Evolutionary conservation across 495 filamentous ascomycete genomes (phyloP), one percentile per base, ranked within the genome.

Genomic region (Neurospora sp.): DNA sequence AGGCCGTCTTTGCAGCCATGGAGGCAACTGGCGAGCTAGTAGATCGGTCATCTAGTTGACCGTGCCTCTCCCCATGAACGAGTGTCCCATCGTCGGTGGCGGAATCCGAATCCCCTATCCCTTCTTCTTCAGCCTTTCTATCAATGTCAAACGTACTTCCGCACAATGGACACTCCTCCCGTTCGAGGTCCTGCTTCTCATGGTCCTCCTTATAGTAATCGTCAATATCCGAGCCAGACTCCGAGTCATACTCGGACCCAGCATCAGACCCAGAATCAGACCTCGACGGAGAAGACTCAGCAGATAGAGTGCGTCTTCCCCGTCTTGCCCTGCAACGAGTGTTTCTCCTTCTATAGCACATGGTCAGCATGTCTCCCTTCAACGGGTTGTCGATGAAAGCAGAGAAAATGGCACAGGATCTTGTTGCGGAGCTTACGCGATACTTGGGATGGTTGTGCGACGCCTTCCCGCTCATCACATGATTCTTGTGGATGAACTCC

Each of bases 301-400:
- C 93, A 97, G 71, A 94, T 85, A 41, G 88, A 90, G 80, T 96
- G 93, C 14, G 93, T 93, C 88, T 97, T 97, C 65, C 93, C 93
- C 71, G 87, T 87, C 88, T 94, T 93, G 4, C 93, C 93, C 85
- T 97, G 93, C 81, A 97, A 81, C 41, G 89, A 92, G 81, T 97
- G 94, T 78, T 88, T 90, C 84, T 97, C 93, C 74, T 88, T 86
- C 79, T 89, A 83, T 72, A 59, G 38, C 16, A 4, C 7, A 16
- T 22, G 71, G 74, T 79, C 70, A 79, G 77, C 38, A 75, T 77
- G 40, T 72, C 48, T 70, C 40, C 18, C 12, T 45, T 27, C 39
- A 38, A 27, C 9, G 7, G 20, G 10, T 12, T 45, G 8, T 12
- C 45, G 40, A 40, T 40, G 72, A 68, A 59, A 70, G 39, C 70